Evolutionary conservation across 371 early-diverging fungal genomes (phyloP).

Genomic region (Mortierella sp.): DNA sequence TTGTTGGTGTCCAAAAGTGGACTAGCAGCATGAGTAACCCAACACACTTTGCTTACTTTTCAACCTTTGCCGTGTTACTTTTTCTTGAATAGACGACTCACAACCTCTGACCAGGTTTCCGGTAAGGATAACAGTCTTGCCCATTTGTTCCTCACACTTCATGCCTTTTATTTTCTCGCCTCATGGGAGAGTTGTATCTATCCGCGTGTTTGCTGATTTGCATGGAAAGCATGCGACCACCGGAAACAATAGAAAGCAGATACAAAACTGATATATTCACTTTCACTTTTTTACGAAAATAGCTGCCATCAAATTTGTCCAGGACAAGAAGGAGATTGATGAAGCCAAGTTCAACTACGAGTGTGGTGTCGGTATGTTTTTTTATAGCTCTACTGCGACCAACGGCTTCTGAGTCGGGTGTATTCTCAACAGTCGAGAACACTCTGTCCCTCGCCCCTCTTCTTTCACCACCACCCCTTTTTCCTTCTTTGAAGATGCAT

Average conservation of each 20-base stretch:
- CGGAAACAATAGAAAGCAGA: not conserved
- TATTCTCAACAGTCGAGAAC: not conserved
- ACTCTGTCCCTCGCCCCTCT: not conserved
- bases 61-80: not conserved
- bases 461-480: not conserved
- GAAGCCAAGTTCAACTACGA: constrained; percentile 81
- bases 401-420: not conserved
- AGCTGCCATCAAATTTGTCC: constrained; percentile 94
- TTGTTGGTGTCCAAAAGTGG: constrained; percentile 8
- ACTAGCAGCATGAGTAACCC: constrained; percentile 7
- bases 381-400: not conserved
- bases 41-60: not conserved
- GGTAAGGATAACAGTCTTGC: constrained; percentile 63
- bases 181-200: constrained; percentile 12
- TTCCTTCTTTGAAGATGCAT: constrained; percentile 9
- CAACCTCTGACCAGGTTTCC: constrained; percentile 89
- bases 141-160: not conserved
- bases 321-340: constrained; percentile 68
- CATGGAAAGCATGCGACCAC: constrained; percentile 10
- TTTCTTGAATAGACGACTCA: constrained; percentile 65
- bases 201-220: constrained; percentile 20
- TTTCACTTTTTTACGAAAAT: constrained; percentile 1
- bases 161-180: not conserved
- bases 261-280: not conserved
- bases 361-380: constrained; percentile 91